A percentile compares a stretch with the other conserved stretches of the same genome.
phyloP scores from a whole-genome alignment of 305 asterid genomes.

The Solanum chacoense region DNA sequence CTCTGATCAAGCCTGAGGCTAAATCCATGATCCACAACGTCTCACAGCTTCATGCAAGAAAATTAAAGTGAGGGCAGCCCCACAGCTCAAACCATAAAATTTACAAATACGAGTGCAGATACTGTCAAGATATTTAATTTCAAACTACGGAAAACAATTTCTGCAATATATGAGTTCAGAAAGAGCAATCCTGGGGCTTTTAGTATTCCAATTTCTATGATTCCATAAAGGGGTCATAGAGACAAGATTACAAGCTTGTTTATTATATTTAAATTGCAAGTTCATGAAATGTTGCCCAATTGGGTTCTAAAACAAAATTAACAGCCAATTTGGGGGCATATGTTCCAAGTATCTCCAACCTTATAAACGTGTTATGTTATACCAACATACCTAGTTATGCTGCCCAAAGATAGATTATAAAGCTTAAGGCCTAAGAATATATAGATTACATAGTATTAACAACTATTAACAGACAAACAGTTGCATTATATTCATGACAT shows the following conservation, averaged over 20 bases:
- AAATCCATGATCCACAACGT: slow-evolving; percentile 76
- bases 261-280: background rate
- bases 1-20: slow-evolving; percentile 50
- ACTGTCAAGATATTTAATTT: background rate
- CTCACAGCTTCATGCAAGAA: slow-evolving; percentile 46
- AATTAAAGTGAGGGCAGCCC: background rate
- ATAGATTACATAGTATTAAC: background rate
- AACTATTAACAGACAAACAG: background rate
- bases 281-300: background rate
- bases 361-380: background rate
- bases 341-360: background rate
- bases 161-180: background rate
- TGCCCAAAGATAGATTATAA: background rate
- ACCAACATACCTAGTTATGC: background rate
- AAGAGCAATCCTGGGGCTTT: background rate
- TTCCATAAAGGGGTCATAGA: background rate
- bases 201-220: background rate
- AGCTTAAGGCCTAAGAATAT: background rate
- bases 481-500: background rate
- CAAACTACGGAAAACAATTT: slow-evolving; percentile 1
- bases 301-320: background rate
- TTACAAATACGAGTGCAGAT: background rate
- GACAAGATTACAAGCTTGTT: background rate
- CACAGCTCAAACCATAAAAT: background rate
- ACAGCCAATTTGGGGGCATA: background rate